phyloP scores from a whole-genome alignment of 768 basidiomycete species.

The Xanthoconium stramineum region DNA sequence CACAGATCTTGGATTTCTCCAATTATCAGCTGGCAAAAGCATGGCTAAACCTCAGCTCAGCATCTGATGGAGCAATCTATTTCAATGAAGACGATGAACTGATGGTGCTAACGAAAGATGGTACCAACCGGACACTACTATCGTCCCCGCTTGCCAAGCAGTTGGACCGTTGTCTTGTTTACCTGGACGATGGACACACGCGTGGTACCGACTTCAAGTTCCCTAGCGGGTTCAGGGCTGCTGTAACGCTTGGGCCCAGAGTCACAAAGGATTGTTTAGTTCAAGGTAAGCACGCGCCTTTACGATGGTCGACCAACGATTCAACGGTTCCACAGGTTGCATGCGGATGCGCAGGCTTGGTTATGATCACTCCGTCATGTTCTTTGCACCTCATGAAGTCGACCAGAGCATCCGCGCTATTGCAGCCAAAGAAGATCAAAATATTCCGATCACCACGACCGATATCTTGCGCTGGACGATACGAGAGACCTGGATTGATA shows the following conservation, averaged over 20 bases:
- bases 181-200: slow-evolving; percentile 49
- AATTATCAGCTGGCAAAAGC: slow-evolving; percentile 21
- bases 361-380: slow-evolving; percentile 41
- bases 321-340: too few relatives aligned
- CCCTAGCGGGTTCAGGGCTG: slow-evolving; percentile 38
- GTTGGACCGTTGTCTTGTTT: slow-evolving; percentile 44
- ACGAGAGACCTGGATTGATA: slow-evolving; percentile 26
- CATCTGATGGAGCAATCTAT: too few relatives aligned
- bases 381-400: slow-evolving; percentile 42
- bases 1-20: neutral
- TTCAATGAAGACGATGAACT: slow-evolving; percentile 11
- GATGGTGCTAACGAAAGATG: slow-evolving; percentile 34
- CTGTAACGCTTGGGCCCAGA: neutral
- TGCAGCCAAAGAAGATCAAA: neutral
- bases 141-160: slow-evolving; percentile 38
- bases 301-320: too few relatives aligned
- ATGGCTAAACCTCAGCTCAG: slow-evolving; percentile 11
- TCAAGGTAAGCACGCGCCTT: slow-evolving; percentile 8
- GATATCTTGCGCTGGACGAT: neutral
- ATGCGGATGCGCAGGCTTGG: slow-evolving; percentile 31
- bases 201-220: slow-evolving; percentile 48
- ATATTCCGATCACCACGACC: neutral
- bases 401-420: slow-evolving; percentile 31
- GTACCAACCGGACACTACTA: slow-evolving; percentile 32
- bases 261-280: slow-evolving; percentile 43